Base-by-base conservation (phyloP, 495 filamentous ascomycete species). In the Delitschia confertaspora region DNA sequence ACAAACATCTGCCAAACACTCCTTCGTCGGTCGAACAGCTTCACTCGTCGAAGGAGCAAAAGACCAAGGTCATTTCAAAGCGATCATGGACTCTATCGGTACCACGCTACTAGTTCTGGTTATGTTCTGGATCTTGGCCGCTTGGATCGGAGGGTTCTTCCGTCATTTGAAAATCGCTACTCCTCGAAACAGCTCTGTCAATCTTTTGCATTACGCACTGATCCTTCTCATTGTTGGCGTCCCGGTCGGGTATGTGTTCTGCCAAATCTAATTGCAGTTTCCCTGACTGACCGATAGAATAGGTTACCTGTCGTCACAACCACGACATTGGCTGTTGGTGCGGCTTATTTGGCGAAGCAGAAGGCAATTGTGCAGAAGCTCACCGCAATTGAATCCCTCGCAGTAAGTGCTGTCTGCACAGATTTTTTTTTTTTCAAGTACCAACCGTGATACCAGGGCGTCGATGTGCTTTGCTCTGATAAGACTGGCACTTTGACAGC, bases 31-130 rank as follows among this genome's bases (percentile, higher is more conserved):
- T 64, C 74, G 75, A 59, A 84, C 79, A 42, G 80, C 80, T 51
- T 70, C 71, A 57, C 70, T 83, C 37, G 80, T 84, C 13, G 72
- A 82, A 60, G 79, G 79, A 51, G 79, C 80, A 53, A 66, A 80
- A 59, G 80, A 83, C 61, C 65, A 71, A 42, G 80, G 79, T 71
- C 80, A 84, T 67, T 84, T 84, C 76, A 84, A 84, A 68, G 79
- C 79, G 52, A 82, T 84, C 71, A 84, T 84, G 80, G 78, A 84
- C 74, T 78, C 74, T 60, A 84, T 84, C 48, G 79, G 80, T 66
- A 73, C 68, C 16, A 63, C 73, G 41, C 69, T 83, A 25, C 67
- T 83, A 46, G 79, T 84, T 58, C 66, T 84, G 39, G 80, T 84
- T 65, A 76, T 83, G 59, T 75, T 75, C 67, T 84, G 69, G 69